Conservation (phyloP, 2,329 filamentous ascomycete genomes). For the Calonectria montana region DNA sequence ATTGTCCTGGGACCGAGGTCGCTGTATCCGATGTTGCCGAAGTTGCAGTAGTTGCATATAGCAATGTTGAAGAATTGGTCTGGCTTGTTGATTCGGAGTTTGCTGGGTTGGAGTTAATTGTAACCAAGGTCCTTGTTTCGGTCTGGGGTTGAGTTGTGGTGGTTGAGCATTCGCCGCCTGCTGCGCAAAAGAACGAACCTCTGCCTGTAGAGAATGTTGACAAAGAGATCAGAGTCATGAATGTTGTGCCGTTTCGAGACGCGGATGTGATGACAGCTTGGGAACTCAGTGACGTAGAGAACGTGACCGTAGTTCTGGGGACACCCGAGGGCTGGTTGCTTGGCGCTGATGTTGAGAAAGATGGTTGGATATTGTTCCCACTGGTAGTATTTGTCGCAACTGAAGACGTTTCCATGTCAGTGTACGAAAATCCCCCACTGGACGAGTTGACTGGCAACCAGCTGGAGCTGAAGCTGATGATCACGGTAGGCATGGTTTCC, state of each 20-base stretch:
- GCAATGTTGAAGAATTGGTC: not conserved
- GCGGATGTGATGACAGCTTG: not conserved
- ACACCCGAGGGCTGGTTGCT: not conserved
- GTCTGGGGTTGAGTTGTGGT: not conserved
- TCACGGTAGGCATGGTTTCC: conserved; percentile 37
- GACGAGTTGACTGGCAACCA: conserved; percentile 28
- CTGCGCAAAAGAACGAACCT: not conserved
- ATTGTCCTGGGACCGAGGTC: not conserved
- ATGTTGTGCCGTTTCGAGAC: conserved; percentile 5
- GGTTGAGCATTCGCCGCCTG: not conserved
- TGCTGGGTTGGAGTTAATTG: conserved; percentile 23
- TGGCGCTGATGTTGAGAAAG: not conserved
- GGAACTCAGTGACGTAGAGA: not conserved
- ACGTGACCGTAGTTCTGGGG: not conserved
- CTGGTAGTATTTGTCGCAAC: not conserved
- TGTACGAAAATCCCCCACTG: not conserved
- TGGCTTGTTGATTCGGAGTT: conserved; percentile 20
- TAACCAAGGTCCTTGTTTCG: conserved; percentile 18
- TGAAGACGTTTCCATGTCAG: not conserved
- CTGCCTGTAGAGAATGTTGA: not conserved
- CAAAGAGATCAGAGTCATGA: not conserved
- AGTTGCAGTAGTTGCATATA: not conserved
- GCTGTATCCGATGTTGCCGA: not conserved
- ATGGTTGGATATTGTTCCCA: not conserved
- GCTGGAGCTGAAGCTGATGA: conserved; percentile 28